Conservation (phyloP, 2,329 filamentous ascomycete genomes). For the Aspergillus fumigatiaffinis region DNA sequence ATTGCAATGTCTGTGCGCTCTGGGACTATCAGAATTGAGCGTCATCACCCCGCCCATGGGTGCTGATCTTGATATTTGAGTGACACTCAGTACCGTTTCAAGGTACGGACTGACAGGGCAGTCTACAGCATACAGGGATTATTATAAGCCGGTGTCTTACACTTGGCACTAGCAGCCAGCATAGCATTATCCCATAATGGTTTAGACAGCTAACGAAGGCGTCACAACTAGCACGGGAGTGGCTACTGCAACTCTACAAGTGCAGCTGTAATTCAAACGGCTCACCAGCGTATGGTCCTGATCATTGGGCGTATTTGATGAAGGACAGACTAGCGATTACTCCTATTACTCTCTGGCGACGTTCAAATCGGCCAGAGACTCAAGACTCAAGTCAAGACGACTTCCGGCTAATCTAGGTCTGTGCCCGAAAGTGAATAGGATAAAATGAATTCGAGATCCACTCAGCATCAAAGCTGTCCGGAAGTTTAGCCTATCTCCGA, state of each 20-base stretch:
- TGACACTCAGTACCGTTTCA: not conserved
- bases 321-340: not conserved
- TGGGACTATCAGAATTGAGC: not conserved
- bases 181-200: not conserved
- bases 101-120: too few species aligned
- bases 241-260: too few species aligned
- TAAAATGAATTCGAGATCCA: not conserved
- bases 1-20: not conserved
- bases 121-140: not conserved
- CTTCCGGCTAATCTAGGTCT: not conserved
- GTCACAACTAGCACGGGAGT: too few species aligned
- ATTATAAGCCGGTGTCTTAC: not conserved
- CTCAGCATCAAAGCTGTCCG: not conserved
- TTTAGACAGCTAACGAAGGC: not conserved
- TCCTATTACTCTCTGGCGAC: too few species aligned
- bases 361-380: too few species aligned
- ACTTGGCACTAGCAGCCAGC: not conserved
- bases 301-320: not conserved
- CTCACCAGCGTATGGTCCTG: not conserved
- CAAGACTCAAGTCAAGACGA: not conserved
- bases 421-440: not conserved
- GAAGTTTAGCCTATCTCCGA: not conserved
- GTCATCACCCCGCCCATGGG: too few species aligned
- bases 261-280: not conserved
- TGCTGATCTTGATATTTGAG: not conserved